Base-by-base conservation (phyloP, 495 filamentous ascomycete species). In the Aspergillus bridgeri region DNA sequence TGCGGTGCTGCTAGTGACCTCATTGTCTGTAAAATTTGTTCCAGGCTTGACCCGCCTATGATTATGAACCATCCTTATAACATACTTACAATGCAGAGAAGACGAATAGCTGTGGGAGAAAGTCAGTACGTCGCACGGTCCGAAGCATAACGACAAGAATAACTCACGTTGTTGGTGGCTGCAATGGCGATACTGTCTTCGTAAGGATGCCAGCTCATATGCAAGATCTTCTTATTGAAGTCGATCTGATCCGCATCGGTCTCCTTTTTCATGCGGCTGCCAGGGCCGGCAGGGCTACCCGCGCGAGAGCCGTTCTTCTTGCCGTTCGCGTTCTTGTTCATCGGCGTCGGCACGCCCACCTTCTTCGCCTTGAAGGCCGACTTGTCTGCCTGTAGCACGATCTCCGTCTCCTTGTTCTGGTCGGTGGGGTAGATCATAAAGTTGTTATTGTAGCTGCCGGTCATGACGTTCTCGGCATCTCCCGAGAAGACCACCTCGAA, bases 381-480 rank as follows among this genome's bases (percentile, higher is more conserved):
- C 76, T 98, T 98, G 73, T 98, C 94, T 20, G 94, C 94, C 75
- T 98, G 94, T 56, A 98, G 75, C 47, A 98, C 94, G 46, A 98
- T 91, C 75, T 98, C 94, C 6, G 93, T 92, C 67, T 98, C 95
- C 75, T 93, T 92, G 60, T 91, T 88, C 6, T 91, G 90, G 63
- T 97, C 92, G 29, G 92, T 94, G 1, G 94, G 94, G 74, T 98
- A 98, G 65, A 98, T 98, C 94, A 98, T 98, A 81, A 98, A 98
- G 77, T 98, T 98, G 77, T 98, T 98, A 83, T 98, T 98, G 80
- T 98, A 98, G 70, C 90, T 96, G 63, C 94, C 94, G 6, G 94
- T 98, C 94, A 98, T 98, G 57, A 98, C 94, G 66, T 98, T 97
- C 79, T 95, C 93, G 8, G 91, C 91, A 72, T 98, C 94, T 17